Evolutionary conservation across 495 filamentous ascomycete genomes (phyloP).

Genomic region (Xylaria grammica): DNA sequence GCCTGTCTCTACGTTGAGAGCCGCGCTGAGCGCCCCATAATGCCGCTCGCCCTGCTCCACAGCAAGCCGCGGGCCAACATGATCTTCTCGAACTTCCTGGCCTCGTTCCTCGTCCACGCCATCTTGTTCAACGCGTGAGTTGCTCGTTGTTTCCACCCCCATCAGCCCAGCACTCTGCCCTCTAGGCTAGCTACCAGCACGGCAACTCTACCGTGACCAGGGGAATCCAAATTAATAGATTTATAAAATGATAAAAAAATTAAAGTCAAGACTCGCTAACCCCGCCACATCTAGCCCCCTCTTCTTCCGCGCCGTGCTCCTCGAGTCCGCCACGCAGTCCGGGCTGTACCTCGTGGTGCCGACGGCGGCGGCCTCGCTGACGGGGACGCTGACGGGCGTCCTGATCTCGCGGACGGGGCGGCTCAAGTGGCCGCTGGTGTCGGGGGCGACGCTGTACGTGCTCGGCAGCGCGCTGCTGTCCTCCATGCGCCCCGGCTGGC

Average conservation of each 20-base stretch:
- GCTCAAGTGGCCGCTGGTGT: conserved; percentile 65
- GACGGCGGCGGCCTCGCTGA: conserved; percentile 60
- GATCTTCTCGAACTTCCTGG: conserved; percentile 74
- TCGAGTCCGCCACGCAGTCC: conserved; percentile 71
- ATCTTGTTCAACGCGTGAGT: conserved; percentile 72
- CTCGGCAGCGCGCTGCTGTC: conserved; percentile 59
- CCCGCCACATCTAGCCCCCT: conserved; percentile 54
- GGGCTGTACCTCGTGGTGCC: conserved; percentile 72
- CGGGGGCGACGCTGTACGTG: conserved; percentile 61
- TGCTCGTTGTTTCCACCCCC: background rate
- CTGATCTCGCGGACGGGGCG: conserved; percentile 70
- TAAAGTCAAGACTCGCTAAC: conserved; percentile 13
- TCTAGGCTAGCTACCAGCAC: background rate
- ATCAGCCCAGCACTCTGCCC: background rate
- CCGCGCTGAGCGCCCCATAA: conserved; percentile 66
- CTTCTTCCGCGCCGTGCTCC: conserved; percentile 81
- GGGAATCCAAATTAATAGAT: background rate
- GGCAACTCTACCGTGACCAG: background rate
- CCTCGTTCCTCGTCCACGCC: conserved; percentile 65
- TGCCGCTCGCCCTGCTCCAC: conserved; percentile 69
- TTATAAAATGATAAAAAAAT: background rate
- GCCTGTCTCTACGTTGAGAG: conserved; percentile 68
- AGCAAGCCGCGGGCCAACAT: conserved; percentile 66
- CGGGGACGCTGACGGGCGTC: conserved; percentile 69
- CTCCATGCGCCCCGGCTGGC: conserved; percentile 57